A percentile compares a stretch with the other conserved stretches of the same genome.
These are phyloP conservation scores for Schizophyllum amplum DNA, from an alignment of 1,284 basidiomycete genomes.

Conservation along the genomic window DNA sequence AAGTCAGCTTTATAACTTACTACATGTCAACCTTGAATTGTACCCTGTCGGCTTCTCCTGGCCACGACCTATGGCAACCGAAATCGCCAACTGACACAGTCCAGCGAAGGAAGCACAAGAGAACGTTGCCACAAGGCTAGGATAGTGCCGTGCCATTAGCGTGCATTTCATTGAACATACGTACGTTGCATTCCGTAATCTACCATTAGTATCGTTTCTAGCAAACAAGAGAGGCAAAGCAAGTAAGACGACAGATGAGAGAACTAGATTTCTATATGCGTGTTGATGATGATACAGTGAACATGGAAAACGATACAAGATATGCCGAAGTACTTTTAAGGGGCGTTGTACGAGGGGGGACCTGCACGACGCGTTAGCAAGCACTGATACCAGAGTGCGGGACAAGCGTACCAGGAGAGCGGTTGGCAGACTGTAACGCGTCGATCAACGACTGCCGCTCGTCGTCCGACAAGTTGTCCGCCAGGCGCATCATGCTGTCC, in stretches of 20 bases:
- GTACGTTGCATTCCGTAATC: not conserved
- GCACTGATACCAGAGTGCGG: slow-evolving; percentile 1
- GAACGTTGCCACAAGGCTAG: slow-evolving; percentile 21
- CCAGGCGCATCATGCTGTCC: slow-evolving; percentile 56
- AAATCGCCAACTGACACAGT: too few species aligned
- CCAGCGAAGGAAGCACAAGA: too few species aligned
- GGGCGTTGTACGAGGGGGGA: not conserved
- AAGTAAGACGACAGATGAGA: not conserved
- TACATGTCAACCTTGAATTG: too few species aligned
- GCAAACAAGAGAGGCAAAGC: not conserved
- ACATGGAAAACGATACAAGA: not conserved
- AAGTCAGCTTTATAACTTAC: too few species aligned
- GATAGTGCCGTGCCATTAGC: not conserved
- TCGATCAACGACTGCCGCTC: slow-evolving; percentile 58
- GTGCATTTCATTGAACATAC: not conserved
- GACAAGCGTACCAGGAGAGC: slow-evolving; percentile 40
- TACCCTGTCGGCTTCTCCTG: too few species aligned
- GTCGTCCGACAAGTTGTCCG: slow-evolving; percentile 64
- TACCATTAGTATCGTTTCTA: not conserved
- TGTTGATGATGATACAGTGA: not conserved
- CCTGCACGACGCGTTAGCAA: not conserved
- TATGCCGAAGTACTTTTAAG: not conserved
- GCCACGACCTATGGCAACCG: too few species aligned
- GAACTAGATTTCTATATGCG: not conserved
- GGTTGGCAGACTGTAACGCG: slow-evolving; percentile 48